Conservation (phyloP, 371 early-diverging fungal genomes). For the Dichotomocladium elegans region DNA sequence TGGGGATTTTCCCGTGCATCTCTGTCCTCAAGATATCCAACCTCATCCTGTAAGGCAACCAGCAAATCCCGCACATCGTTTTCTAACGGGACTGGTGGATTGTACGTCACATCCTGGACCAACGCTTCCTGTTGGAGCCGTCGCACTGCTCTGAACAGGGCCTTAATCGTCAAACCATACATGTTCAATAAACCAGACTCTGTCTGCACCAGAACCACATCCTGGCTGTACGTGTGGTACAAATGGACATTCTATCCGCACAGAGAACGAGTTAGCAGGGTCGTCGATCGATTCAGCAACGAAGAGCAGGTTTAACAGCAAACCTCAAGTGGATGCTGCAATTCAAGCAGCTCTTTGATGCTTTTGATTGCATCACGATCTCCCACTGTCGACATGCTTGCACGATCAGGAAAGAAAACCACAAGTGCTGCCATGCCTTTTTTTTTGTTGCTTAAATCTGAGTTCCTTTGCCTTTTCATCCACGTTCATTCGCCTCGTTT, state of each 20-base stretch:
- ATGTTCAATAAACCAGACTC: background rate
- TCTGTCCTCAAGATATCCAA: background rate
- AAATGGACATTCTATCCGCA: too few species aligned
- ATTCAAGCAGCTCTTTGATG: background rate
- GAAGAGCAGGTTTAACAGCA: too few species aligned
- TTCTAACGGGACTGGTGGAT: background rate
- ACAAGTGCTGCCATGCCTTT: too few species aligned
- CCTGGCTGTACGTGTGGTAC: background rate
- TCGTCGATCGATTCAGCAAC: too few species aligned
- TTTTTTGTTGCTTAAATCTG: slow-evolving; percentile 5
- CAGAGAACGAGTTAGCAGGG: too few species aligned
- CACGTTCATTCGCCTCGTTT: too few species aligned
- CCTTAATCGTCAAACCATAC: background rate
- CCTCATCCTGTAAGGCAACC: slow-evolving; percentile 2
- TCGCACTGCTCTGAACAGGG: background rate
- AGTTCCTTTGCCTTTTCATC: background rate
- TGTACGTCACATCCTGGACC: background rate
- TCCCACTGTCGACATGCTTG: background rate
- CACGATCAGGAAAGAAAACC: background rate
- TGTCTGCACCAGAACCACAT: background rate
- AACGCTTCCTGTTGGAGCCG: background rate
- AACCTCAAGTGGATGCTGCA: too few species aligned
- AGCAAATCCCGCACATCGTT: background rate
- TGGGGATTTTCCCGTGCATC: background rate
- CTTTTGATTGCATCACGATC: background rate